phyloP scores from a whole-genome alignment of 176 grass and related monocot species.

The Bonia amplexicaulis region DNA sequence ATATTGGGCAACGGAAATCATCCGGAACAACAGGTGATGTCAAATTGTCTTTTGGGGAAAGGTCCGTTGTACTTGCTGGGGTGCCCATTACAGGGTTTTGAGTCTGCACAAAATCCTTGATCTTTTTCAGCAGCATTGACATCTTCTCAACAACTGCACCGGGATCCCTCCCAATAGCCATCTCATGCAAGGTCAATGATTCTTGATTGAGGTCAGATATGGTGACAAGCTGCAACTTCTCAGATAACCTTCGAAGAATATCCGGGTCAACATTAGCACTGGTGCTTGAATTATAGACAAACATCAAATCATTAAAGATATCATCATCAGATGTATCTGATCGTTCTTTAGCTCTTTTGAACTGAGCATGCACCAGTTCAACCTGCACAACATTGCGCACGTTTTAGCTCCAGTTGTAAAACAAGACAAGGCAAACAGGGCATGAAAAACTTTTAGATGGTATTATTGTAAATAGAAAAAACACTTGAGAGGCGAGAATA shows the following conservation, averaged over 20 bases:
- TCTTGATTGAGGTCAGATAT: conserved; percentile 84
- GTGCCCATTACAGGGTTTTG: conserved; percentile 43
- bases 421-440: neutral
- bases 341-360: conserved; percentile 95
- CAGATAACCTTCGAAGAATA: conserved; percentile 59
- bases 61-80: conserved; percentile 14
- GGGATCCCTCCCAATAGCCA: conserved; percentile 60
- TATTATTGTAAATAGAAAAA: conserved; percentile 3
- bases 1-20: conserved; percentile 91
- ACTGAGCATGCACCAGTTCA: conserved; percentile 78
- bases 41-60: conserved; percentile 35
- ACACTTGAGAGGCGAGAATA: neutral
- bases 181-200: conserved; percentile 73
- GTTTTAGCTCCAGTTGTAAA: conserved; percentile 27
- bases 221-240: conserved; percentile 79
- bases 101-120: conserved; percentile 86
- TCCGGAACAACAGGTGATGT: conserved; percentile 57
- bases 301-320: conserved; percentile 72
- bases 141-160: conserved; percentile 63
- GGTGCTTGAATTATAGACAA: conserved; percentile 53
- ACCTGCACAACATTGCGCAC: conserved; percentile 47
- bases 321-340: conserved; percentile 56
- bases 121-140: conserved; percentile 69
- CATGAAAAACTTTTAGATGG: neutral
- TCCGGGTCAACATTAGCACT: conserved; percentile 35